A percentile compares a stretch with the other conserved stretches of the same genome.
Conservation (phyloP, 1,139 yeast genomes). For the Yamadazyma triangularis region DNA sequence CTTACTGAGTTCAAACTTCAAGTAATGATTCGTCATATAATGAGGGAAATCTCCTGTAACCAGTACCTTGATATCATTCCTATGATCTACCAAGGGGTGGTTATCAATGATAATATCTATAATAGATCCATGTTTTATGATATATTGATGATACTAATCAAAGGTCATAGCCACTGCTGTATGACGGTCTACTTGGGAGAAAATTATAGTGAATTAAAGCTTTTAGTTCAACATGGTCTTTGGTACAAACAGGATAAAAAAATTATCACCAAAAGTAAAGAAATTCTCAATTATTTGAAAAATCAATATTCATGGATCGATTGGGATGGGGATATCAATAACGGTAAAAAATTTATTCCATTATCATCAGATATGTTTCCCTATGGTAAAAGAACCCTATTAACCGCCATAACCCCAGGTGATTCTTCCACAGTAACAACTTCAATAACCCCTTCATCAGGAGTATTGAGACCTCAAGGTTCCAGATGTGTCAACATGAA, state of each 20-base stretch:
- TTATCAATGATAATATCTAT: slow-evolving; percentile 15
- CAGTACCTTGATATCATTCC: slow-evolving; percentile 31
- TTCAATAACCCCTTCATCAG: no score
- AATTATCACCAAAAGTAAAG: slow-evolving; percentile 18
- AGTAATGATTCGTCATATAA: slow-evolving; percentile 19
- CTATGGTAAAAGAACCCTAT: no score
- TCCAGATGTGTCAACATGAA: no score
- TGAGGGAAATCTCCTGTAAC: slow-evolving; percentile 18
- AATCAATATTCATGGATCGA: slow-evolving; percentile 9
- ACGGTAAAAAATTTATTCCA: slow-evolving; percentile 12
- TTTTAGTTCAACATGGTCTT: slow-evolving; percentile 30
- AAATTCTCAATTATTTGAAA: slow-evolving; percentile 16
- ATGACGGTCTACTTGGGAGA: slow-evolving; percentile 27
- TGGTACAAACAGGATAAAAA: slow-evolving; percentile 14
- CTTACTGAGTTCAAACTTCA: slow-evolving; percentile 23
- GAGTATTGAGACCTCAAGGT: no score
- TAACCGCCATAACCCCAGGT: no score
- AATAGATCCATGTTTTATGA: slow-evolving; percentile 22
- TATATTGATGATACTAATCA: slow-evolving; percentile 15
- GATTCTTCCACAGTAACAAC: no score
- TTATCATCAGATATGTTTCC: no score
- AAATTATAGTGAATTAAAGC: slow-evolving; percentile 19
- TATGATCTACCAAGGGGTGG: slow-evolving; percentile 31
- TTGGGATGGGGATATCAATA: slow-evolving; percentile 24
- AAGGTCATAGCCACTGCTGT: slow-evolving; percentile 31